Base-by-base conservation (phyloP, 2,329 filamentous ascomycete genomes). In the Alternaria solani region DNA sequence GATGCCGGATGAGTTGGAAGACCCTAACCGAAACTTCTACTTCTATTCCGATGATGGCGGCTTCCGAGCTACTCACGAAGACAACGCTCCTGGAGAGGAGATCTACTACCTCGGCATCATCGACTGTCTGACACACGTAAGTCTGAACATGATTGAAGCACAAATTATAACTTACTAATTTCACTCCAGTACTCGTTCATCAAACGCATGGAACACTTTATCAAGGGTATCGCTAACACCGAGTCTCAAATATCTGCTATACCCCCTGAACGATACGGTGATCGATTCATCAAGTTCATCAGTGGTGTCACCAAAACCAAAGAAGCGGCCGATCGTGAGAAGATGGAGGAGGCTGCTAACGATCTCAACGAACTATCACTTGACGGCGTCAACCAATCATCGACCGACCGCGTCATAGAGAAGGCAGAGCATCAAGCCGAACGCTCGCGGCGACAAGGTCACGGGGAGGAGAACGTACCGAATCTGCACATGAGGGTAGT, bases 91-190 rank as follows among this genome's bases (percentile, higher is more conserved):
- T 1, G 94, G 91, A 2, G 92, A 97, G 55, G 93, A 97, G 80
- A 93, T 99, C 42, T 99, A 99, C 80, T 99, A 99, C 76, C 87
- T 99, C 7, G 96, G 95, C 36, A 96, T 99, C 71, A 99, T 99
- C 78, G 95, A 99, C 80, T 99, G 95, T 79, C 84, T 99, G 72
- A 99, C 95, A 71, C 93, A 97, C 78, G 93, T 96, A 86, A 88
- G 92, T 54, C 55, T 49, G 11, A 14, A 34, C 39, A 36, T n/a
- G 8, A 32, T 6, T 25, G 4, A 11, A 6, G 9, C n/a, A 11
- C 1, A 8, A 3, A 23, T 14, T 7, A 7, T 3, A 23, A 8
- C 1, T 57, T 56, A 61, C 74, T 78, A 72, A 81, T 57, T 49
- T 54, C n/a, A 4, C 26, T 20, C 26, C 71, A 96, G 92, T 99